Conservation (phyloP, 495 filamentous ascomycete species). For the Gamarada debralockiae region DNA sequence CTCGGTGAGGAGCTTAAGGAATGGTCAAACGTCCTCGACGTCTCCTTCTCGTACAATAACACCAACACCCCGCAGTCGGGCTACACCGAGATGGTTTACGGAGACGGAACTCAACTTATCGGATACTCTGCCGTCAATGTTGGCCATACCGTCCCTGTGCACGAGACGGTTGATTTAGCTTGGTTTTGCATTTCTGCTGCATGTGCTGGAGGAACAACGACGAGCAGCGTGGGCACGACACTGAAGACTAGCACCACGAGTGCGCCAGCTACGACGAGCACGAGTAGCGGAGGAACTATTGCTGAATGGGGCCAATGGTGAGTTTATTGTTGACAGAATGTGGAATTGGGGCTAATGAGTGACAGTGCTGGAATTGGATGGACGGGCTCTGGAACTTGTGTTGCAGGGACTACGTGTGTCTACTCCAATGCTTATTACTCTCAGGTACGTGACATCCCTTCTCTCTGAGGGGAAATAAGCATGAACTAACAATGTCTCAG, state of each 20-base stretch:
- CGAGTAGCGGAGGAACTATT: background rate
- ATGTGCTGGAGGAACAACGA: background rate
- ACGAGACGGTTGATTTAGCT: conserved; percentile 38
- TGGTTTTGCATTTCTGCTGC: conserved; percentile 42
- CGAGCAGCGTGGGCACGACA: background rate
- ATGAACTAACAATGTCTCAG: too few species aligned
- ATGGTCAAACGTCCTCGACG: conserved; percentile 34
- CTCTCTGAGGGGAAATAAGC: too few species aligned
- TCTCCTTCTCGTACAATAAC: conserved; percentile 18
- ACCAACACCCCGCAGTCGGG: conserved; percentile 33
- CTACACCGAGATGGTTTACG: conserved; percentile 53
- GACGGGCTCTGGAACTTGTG: conserved; percentile 1
- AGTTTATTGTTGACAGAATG: background rate
- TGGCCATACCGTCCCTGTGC: conserved; percentile 43
- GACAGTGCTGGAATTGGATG: conserved; percentile 1
- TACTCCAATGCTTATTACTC: conserved; percentile 4
- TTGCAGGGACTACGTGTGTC: background rate
- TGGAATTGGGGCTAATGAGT: background rate
- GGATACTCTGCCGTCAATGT: conserved; percentile 45
- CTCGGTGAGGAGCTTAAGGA: conserved; percentile 45
- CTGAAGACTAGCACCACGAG: background rate
- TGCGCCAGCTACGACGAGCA: background rate
- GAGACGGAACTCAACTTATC: conserved; percentile 41
- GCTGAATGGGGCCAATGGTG: conserved; percentile 4
- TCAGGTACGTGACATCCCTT: too few species aligned